Percentiles rank a stretch among this genome's conserved stretches.
phyloP scores from a whole-genome alignment of 1,284 basidiomycete species.

The Rhodotorula sp. region DNA sequence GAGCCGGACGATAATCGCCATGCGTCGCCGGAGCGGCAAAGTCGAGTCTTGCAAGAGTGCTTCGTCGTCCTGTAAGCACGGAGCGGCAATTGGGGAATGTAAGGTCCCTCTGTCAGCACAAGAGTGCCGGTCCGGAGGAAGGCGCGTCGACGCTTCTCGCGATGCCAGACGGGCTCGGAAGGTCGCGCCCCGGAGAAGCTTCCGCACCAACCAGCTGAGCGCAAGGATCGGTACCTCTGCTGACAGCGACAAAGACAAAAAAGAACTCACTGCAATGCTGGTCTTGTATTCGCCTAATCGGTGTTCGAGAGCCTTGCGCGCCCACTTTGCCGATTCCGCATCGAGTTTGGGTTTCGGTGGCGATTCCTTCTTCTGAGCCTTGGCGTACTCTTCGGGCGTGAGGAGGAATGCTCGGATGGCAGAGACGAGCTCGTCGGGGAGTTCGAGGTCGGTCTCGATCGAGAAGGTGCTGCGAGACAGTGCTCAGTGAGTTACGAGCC shows the following conservation, averaged over 20 bases:
- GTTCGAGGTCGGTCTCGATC: constrained; percentile 58
- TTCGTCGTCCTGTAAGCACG: constrained; percentile 57
- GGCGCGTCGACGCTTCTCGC: too few species aligned
- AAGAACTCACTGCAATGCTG: constrained; percentile 54
- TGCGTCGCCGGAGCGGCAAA: constrained; percentile 55
- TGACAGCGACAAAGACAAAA: constrained; percentile 5
- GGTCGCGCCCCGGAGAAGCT: too few species aligned
- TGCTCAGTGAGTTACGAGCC: too few species aligned
- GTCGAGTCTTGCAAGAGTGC: constrained; percentile 48
- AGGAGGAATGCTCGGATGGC: constrained; percentile 69
- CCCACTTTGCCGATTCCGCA: constrained; percentile 44
- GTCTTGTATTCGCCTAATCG: constrained; percentile 62
- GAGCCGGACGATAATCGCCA: constrained; percentile 70
- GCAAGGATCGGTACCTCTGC: constrained; percentile 1
- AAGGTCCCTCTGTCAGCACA: not conserved
- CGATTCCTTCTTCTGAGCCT: constrained; percentile 65
- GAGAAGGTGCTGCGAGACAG: constrained; percentile 64
- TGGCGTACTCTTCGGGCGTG: constrained; percentile 63
- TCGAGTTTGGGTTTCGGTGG: constrained; percentile 73
- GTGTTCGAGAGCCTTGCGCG: constrained; percentile 55
- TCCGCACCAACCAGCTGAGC: not conserved
- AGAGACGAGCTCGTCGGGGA: constrained; percentile 66
- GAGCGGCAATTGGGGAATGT: too few species aligned
- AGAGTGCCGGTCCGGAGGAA: too few species aligned
- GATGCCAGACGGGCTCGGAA: not conserved